Evolutionary conservation across 2,329 filamentous ascomycete genomes (phyloP), one percentile per base, ranked within the genome.

Genomic region (Pseudocercospora crystallina): DNA sequence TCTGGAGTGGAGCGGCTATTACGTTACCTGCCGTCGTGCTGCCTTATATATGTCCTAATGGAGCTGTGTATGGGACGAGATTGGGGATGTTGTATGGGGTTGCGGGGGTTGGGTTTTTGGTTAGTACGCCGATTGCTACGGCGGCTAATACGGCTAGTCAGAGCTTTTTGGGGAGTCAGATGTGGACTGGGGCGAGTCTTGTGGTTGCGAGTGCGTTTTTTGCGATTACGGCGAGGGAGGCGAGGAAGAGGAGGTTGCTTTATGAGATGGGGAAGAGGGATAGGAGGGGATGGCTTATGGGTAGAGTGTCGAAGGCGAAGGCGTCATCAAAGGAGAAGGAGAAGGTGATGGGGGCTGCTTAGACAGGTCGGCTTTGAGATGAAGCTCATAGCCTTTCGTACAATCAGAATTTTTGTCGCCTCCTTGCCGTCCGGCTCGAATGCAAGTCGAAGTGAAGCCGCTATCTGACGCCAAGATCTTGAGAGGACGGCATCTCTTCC

Each of bases 61-160:
- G 65, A 44, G 53, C 57, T 5, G 65, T 61, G 38, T 57, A 74
- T 12, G 73, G 73, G 9, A 76, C 73, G 13, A 64, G 77, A 3
- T 62, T 81, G 49, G 79, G 79, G 0, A 78, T 80, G 74, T 67
- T 48, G 17, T 48, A 42, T 29, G 44, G 32, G 8, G 43, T 34
- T 2, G 43, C 43, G 5, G 33, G 43, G 12, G 10, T 47, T 2
- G 37, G 44, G 14, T 45, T 45, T 17, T 13, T 45, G 43, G 37
- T 45, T 17, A 45, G 43, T 20, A 49, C 31, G 32, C 46, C 38
- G 5, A 33, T 31, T 8, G 38, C 46, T n/a, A 20, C 26, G 12
- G 38, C 38, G 14, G 11, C 32, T 8, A 43, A 43, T 29, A 15
- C 8, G 9, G 31, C 15, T 12, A 26, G 13, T 5, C 26, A 13